Evolutionary conservation across 2,329 filamentous ascomycete species (phyloP), one percentile per base, ranked within the genome.

Genomic region (Ilyonectria robusta): DNA sequence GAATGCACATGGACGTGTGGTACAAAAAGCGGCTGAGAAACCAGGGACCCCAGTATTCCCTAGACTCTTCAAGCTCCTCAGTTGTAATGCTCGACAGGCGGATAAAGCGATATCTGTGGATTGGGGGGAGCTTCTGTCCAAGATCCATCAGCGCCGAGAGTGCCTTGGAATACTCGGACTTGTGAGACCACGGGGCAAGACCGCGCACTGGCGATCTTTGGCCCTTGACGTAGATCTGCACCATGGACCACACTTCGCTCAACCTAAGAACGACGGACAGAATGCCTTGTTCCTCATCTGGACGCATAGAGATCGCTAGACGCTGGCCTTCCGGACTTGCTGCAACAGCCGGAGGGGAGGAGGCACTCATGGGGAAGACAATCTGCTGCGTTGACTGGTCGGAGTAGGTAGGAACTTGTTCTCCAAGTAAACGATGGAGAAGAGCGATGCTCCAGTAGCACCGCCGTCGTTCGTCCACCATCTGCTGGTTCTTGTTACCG

Each of bases 11-110:
- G 5, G 47, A 51, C 6, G 58, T 60, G 47, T 60, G 58, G 35
- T 60, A 60, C 2, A 60, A 11, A 40, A 60, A 53, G 21, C 58
- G 58, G 21, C 58, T 60, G 23, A 60, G 58, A 21, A 60, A 53
- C 58, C 58, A 60, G 4, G 58, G 33, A 8, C 44, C 58, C 47
- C 58, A 60, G 17, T 60, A 60, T 31, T 60, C 58, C 15, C 58
- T n/a, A 9, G 46, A 21, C 29, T 53, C 58, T n/a, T 60, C 58
- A 44, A 60, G 58, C 9, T 51, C 35, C 19, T 35, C 21, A 2
- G 17, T 33, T 15, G 46, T 51, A 9, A 60, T 23, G 17, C 37
- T 29, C 10, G 58, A 51, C 6, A 60, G 17, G 5, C 35, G 15
- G 17, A 60, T 60, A 4, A 33, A 60, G 15, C 46, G 33, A 33